phyloP scores from a whole-genome alignment of 2,329 filamentous ascomycete species.

The Simplicillium sp. region DNA sequence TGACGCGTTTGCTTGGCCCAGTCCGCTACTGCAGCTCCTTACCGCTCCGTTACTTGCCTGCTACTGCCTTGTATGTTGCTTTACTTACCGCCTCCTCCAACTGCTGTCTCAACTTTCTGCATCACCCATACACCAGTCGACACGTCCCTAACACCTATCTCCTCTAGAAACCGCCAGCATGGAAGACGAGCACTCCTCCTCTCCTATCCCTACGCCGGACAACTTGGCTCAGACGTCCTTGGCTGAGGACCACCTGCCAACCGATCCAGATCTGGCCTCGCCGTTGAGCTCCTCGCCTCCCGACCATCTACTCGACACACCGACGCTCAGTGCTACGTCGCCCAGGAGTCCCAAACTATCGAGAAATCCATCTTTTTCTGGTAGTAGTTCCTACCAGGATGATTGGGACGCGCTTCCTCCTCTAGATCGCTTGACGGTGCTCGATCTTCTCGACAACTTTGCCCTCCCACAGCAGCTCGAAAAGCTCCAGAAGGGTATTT shows the following conservation, averaged over 20 bases:
- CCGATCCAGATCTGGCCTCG: constrained; percentile 29
- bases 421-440: constrained; percentile 79
- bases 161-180: constrained; percentile 6
- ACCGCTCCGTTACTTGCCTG: too few species aligned
- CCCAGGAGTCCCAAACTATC: constrained; percentile 52
- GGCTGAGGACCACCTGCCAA: constrained; percentile 24
- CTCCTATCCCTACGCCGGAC: constrained; percentile 16
- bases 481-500: constrained; percentile 75
- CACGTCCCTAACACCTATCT: too few species aligned
- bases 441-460: constrained; percentile 91
- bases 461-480: constrained; percentile 84
- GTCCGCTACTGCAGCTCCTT: too few species aligned
- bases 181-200: constrained; percentile 13
- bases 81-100: too few species aligned
- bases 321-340: constrained; percentile 35
- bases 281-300: constrained; percentile 32
- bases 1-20: too few species aligned
- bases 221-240: too few species aligned
- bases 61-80: too few species aligned
- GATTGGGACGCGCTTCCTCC: constrained; percentile 83
- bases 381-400: constrained; percentile 75
- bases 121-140: too few species aligned
- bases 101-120: too few species aligned
- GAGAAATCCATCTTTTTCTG: constrained; percentile 72
- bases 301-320: constrained; percentile 37